Evolutionary conservation across 192 early-diverging fungal species (phyloP).

Genomic region (Rhizophlyctis rosea): DNA sequence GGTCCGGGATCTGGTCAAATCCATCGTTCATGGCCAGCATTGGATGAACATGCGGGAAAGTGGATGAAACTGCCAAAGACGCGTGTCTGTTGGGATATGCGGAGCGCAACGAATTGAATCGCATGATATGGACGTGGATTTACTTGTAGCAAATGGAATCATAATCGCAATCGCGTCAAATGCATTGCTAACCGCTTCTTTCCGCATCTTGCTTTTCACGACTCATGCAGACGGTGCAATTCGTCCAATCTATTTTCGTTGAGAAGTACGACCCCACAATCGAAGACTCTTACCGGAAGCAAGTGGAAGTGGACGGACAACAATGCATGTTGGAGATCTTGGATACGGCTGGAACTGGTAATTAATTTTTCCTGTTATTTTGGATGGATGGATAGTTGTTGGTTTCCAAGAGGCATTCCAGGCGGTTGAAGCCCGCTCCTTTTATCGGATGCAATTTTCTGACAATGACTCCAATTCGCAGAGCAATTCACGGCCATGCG

Average conservation of each 20-base stretch:
- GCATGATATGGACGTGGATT: too few relatives aligned
- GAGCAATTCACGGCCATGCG: slow-evolving; percentile 71
- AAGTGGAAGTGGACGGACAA: slow-evolving; percentile 95
- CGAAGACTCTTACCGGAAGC: slow-evolving; percentile 96
- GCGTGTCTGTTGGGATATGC: neutral
- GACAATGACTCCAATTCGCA: slow-evolving; percentile 13
- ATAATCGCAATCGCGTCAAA: neutral
- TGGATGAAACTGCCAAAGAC: neutral
- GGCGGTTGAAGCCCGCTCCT: neutral
- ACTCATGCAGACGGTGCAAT: slow-evolving; percentile 54
- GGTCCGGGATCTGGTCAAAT: neutral
- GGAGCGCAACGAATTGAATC: too few relatives aligned
- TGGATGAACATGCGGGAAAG: neutral
- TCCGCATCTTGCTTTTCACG: slow-evolving; percentile 21
- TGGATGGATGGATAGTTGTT: too few relatives aligned
- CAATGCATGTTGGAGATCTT: slow-evolving; percentile 96
- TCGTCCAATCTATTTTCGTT: slow-evolving; percentile 67
- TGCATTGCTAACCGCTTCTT: neutral
- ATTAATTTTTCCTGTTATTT: neutral
- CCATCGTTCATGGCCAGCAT: neutral
- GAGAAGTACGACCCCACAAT: slow-evolving; percentile 99
- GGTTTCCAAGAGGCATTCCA: too few relatives aligned
- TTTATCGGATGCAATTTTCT: neutral
- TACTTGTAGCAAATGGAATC: neutral
- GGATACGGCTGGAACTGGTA: slow-evolving; percentile 88